Base-by-base conservation (phyloP, 257 asterid species). In the Solanum lycopersicoides region DNA sequence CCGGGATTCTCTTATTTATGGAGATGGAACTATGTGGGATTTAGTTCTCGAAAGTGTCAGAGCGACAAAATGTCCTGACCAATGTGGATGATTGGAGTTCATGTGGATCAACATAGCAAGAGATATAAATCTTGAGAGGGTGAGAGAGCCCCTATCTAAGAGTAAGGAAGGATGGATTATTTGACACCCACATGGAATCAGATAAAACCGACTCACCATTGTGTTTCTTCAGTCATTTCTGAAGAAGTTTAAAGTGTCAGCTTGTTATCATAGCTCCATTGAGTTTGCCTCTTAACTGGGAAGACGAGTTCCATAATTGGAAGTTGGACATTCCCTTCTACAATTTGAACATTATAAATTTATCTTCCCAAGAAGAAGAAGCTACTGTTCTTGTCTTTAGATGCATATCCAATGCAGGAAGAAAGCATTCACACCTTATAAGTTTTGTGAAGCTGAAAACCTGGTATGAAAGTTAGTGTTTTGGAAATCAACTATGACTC, bases 1-100 rank as follows among this genome's bases (percentile, higher is more conserved):
- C 30, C 30, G 30, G 30, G 30, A 28, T 28, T 28, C 30, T 28
- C 30, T 28, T 28, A 28, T 28, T 28, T 28, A 28, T 28, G 30
- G 30, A 28, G 30, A 28, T 28, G 30, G 30, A 28, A 28, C 30
- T 28, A 28, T 28, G 30, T 28, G 30, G 30, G 30, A 28, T 28
- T 28, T 28, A 28, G 30, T 28, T 28, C 30, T 28, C 30, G 1
- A 28, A 28, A 28, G 30, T 28, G 30, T 28, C 1, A 28, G 30
- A 28, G 30, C 30, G 30, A 28, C 30, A 28, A 28, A 28, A 28
- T 28, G 88, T n/a, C 30, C 30, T 28, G 30, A 28, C 76, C 97
- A 96, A 83, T 88, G 86, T 14, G 94, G 94, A 35, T 98, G 95
- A 3, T 93, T 93, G 66, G 30, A 28, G 30, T 28, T 28, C 30